Evolutionary conservation across 768 basidiomycete genomes (phyloP).

Genomic region (Agaricus sinodeliciosus): DNA sequence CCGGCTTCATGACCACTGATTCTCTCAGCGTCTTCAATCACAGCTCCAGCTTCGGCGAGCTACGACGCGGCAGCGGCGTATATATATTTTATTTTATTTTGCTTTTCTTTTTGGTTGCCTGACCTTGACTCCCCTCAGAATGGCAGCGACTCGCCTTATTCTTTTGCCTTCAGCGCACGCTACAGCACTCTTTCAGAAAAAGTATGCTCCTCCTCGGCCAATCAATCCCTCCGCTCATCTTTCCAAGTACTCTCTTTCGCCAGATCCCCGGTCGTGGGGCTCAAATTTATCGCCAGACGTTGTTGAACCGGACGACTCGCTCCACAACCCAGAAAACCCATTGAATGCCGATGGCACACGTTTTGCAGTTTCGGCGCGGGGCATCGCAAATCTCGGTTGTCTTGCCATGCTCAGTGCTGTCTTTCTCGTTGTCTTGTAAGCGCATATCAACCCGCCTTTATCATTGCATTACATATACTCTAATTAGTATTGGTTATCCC

Average conservation of each 20-base stretch:
- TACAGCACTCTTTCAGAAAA: slow-evolving; percentile 39
- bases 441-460: neutral
- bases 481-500: slow-evolving; percentile 42
- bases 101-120: no score
- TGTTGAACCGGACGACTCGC: slow-evolving; percentile 62
- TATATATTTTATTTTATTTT: neutral
- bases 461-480: neutral
- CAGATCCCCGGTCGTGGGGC: slow-evolving; percentile 66
- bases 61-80: slow-evolving; percentile 38
- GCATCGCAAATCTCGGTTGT: slow-evolving; percentile 69
- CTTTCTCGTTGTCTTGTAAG: slow-evolving; percentile 56
- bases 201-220: slow-evolving; percentile 19
- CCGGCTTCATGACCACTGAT: slow-evolving; percentile 24
- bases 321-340: slow-evolving; percentile 57
- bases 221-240: neutral
- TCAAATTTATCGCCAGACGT: slow-evolving; percentile 46
- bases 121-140: slow-evolving; percentile 14
- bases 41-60: slow-evolving; percentile 26
- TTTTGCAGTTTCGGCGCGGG: slow-evolving; percentile 49
- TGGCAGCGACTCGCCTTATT: slow-evolving; percentile 38
- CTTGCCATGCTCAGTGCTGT: slow-evolving; percentile 44
- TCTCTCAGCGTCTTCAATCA: slow-evolving; percentile 24
- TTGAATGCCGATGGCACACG: slow-evolving; percentile 24
- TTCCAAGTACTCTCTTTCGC: slow-evolving; percentile 52
- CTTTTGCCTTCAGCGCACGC: slow-evolving; percentile 32